These are phyloP conservation scores for Tremella fuciformis DNA, from an alignment of 768 basidiomycete species.

Conservation along the genomic window DNA sequence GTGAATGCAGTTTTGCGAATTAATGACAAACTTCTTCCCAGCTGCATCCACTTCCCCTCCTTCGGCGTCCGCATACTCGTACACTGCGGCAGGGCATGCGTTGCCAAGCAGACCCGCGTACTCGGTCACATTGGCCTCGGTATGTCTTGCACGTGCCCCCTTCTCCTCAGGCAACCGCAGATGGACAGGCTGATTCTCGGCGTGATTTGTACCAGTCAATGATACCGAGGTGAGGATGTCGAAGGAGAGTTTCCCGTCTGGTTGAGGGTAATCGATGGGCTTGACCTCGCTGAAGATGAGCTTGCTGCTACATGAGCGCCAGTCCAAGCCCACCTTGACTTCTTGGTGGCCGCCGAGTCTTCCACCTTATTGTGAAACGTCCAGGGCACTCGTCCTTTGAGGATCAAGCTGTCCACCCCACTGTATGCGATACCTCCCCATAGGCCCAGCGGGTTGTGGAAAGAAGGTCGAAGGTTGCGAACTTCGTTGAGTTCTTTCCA, in stretches of 20 bases:
- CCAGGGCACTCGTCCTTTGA: conserved; percentile 86
- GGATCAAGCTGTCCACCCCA: conserved; percentile 77
- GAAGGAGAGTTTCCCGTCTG: conserved; percentile 84
- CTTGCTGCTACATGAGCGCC: not conserved
- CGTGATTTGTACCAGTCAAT: conserved; percentile 90
- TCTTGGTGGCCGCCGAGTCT: conserved; percentile 69
- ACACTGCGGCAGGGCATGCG: conserved; percentile 92
- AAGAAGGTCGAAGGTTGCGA: conserved; percentile 85
- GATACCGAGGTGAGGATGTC: conserved; percentile 87
- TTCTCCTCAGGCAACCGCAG: conserved; percentile 64
- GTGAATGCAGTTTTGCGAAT: conserved; percentile 66
- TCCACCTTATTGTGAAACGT: conserved; percentile 69
- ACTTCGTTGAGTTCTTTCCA: conserved; percentile 82
- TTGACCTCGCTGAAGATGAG: conserved; percentile 56
- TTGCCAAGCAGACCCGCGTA: conserved; percentile 84
- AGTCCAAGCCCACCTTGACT: conserved; percentile 55
- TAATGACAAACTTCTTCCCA: conserved; percentile 89
- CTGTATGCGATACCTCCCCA: conserved; percentile 86
- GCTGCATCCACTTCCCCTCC: conserved; percentile 60
- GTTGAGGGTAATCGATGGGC: conserved; percentile 80
- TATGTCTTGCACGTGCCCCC: conserved; percentile 63
- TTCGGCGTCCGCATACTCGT: conserved; percentile 86
- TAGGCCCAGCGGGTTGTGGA: conserved; percentile 70
- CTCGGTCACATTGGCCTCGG: conserved; percentile 65
- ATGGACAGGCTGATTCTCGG: conserved; percentile 93